These are phyloP conservation scores for Venturia pyrina DNA, from an alignment of 2,329 filamentous ascomycete species.

Conservation along the genomic window DNA sequence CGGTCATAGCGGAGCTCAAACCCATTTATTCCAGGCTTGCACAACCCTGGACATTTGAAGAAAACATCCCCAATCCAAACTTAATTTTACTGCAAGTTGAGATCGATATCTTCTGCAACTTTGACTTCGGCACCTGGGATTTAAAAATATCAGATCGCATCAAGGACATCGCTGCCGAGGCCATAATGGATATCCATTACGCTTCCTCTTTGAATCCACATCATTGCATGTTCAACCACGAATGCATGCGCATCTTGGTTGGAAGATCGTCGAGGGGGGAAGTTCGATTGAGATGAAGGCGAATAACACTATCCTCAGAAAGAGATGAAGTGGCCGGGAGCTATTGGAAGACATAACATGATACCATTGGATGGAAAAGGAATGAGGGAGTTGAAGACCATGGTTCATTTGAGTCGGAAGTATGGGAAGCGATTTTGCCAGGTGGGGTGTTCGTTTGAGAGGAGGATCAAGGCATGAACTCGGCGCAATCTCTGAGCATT, in stretches of 20 bases:
- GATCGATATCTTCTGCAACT: conserved; percentile 9
- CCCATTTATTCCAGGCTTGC: not conserved
- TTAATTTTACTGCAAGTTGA: not conserved
- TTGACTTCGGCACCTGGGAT: not conserved
- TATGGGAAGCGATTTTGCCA: no score
- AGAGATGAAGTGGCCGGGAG: no score
- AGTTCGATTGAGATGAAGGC: not conserved
- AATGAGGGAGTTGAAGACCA: no score
- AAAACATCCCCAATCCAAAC: not conserved
- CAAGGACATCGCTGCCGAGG: not conserved
- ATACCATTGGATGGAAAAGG: no score
- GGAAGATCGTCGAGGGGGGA: not conserved
- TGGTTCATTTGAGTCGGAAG: no score
- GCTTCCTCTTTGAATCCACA: not conserved
- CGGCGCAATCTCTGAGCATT: no score
- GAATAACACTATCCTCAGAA: not conserved
- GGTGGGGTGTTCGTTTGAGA: no score
- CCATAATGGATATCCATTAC: not conserved
- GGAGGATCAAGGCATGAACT: no score
- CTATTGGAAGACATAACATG: no score
- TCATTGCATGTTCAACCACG: not conserved
- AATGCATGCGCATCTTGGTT: not conserved
- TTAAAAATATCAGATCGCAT: not conserved
- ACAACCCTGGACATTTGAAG: not conserved
- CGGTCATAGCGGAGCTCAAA: not conserved